Evolutionary conservation across 75 land plant species (phyloP), one percentile per base, ranked within the genome.

Genomic region (Pinus albicaulis): DNA sequence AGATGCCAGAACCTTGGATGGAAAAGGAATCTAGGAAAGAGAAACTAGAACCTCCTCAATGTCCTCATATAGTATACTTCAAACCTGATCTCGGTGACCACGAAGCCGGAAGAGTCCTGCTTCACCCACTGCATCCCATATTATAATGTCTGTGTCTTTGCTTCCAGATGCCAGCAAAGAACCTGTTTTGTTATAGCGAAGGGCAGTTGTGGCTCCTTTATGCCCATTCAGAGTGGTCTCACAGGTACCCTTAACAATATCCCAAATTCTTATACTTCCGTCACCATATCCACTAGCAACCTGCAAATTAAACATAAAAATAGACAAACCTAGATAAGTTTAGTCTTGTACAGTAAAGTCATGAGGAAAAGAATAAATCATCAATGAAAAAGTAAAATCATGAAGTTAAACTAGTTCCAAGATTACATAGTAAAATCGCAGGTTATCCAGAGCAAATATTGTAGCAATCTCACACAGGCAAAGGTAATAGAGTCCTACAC

Each of bases 101-200:
- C 89, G 88, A 57, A 98, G 91, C 12, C 96, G 92, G 76, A 86
- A 98, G 4, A 98, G 89, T 44, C 99, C 98, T 23, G 91, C 71
- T 81, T 98, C 99, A 36, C 89, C 98, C 57, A 98, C 92, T 44
- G 88, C 92, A 89, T 98, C 99, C 98, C 98, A 98, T 56, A 98
- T 82, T 15, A 98, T 93, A 66, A 95, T 77, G 78, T 98, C 98
- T 62, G 85, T 85, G 79, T 98, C 99, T 73, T 93, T 98, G 88
- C 99, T 90, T 58, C 99, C 99, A 55, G 99, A 95, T 0, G 99
- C 99, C 77, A 98, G 93, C 72, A 93, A 62, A 61, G 96, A 88
- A 6, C 96, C 98, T 56, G 77, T 38, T 76, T 87, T 88, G 71
- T 89, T 93, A 72, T 82, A 98, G 31, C 91, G 66, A 36, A 98